Evolutionary conservation across 2,329 filamentous ascomycete species (phyloP), one percentile per base, ranked within the genome.

Genomic region (Calonectria henricotiae): DNA sequence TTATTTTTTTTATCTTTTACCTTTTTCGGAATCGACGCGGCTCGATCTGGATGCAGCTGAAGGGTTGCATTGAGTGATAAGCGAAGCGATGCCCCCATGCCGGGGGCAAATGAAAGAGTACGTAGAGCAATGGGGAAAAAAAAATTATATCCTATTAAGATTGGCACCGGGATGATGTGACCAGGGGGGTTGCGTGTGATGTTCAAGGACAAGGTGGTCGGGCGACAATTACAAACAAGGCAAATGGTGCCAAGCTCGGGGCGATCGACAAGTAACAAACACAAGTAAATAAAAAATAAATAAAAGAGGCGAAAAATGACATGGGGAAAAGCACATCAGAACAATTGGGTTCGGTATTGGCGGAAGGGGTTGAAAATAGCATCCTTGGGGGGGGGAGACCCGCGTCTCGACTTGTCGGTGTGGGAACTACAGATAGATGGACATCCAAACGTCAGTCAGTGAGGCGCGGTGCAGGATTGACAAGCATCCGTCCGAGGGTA

Each of bases 51-150:
- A 39, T 39, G 12, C 32, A 25, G 12, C 51, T 39, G 35, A 58
- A 58, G 51, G 51, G 51, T 58, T 58, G 51, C 51, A 58, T 58
- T 58, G 32, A 55, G 51, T 55, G 51, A 58, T 58, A 58, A 58
- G 51, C 51, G 51, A 58, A 11, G 51, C 51, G 51, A 58, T 20
- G 32, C 51, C n/a, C 43, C 51, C 51, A 39, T 58, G 51, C 51
- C 51, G 35, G 39, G 51, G 35, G 51, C 51, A 58, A 37, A 58
- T 58, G 20, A 39, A 25, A 9, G 12, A 37, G 35, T 11, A 37
- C 3, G 11, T 3, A 37, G 12, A 30, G 27, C 27, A 30, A 30
- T 30, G 27, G 27, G 27, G 27, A 58, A 39, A 58, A 13, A 23
- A 25, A 25, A 39, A 15, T 17, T 15, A 12, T 4, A 7, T 39